Evolutionary conservation across 352 stramenopile genomes (phyloP).

Genomic region (Pseudoperonospora humuli): DNA sequence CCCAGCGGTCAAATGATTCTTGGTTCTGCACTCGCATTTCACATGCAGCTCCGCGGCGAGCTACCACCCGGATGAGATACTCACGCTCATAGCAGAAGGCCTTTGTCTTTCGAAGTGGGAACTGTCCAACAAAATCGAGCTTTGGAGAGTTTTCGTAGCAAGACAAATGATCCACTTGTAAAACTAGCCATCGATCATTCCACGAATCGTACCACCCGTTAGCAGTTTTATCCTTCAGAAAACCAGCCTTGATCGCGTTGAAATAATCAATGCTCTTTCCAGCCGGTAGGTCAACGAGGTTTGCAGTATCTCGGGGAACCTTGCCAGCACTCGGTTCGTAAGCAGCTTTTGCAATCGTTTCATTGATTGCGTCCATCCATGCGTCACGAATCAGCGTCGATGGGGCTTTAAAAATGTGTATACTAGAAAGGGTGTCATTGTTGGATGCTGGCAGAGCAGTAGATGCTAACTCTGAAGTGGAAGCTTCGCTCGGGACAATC

Average conservation of each 20-base stretch:
- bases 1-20: conserved; percentile 67
- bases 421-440: conserved; percentile 11
- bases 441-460: conserved; percentile 17
- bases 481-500: conserved; percentile 38
- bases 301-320: conserved; percentile 18
- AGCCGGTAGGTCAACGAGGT: conserved; percentile 46
- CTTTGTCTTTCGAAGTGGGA: conserved; percentile 53
- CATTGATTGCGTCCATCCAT: conserved; percentile 59
- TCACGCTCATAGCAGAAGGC: conserved; percentile 65
- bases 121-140: conserved; percentile 64
- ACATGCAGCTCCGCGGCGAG: conserved; percentile 49
- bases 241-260: conserved; percentile 60
- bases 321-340: conserved; percentile 10
- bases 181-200: conserved; percentile 73
- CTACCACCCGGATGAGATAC: conserved; percentile 75
- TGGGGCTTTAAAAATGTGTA: conserved; percentile 54
- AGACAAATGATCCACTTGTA: conserved; percentile 64
- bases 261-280: conserved; percentile 76
- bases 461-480: conserved; percentile 14
- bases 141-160: conserved; percentile 79
- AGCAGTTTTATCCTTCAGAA: conserved; percentile 59
- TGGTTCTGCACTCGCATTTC: conserved; percentile 79
- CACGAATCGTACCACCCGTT: conserved; percentile 82
- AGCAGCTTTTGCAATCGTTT: conserved; percentile 26
- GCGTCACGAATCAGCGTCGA: conserved; percentile 57